A percentile compares a stretch with the other conserved stretches of the same genome.
Conservation (phyloP, 2,329 filamentous ascomycete species). For the Colletotrichum trifolii region DNA sequence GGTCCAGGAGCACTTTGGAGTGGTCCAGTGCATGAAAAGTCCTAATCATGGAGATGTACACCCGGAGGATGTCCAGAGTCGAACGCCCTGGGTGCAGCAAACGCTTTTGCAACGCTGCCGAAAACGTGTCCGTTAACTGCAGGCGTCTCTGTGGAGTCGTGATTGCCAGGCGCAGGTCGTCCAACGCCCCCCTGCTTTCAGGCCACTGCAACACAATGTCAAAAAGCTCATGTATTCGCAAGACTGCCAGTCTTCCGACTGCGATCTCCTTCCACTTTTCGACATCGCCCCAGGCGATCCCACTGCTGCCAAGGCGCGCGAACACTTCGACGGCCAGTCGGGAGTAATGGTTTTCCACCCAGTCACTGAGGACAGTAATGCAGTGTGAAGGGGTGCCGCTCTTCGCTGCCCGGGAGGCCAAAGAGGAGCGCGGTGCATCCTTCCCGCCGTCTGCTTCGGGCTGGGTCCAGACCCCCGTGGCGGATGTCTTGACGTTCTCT, state of each 20-base stretch:
- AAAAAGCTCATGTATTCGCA: constrained; percentile 79
- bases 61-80: constrained; percentile 79
- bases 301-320: constrained; percentile 54
- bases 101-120: constrained; percentile 70
- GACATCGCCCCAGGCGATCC: constrained; percentile 65
- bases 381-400: constrained; percentile 60
- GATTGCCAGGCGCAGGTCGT: constrained; percentile 78
- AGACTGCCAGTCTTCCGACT: constrained; percentile 72
- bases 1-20: constrained; percentile 80
- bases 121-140: constrained; percentile 77
- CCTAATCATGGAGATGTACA: constrained; percentile 83
- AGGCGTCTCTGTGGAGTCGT: constrained; percentile 75
- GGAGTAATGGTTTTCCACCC: constrained; percentile 76
- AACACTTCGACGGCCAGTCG: constrained; percentile 73
- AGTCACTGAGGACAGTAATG: constrained; percentile 69
- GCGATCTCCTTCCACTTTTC: constrained; percentile 79
- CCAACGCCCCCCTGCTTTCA: constrained; percentile 74
- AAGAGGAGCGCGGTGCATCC: constrained; percentile 41
- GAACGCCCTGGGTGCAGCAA: constrained; percentile 81
- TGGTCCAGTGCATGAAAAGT: constrained; percentile 81
- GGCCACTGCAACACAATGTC: constrained; percentile 85
- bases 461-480: constrained; percentile 69
- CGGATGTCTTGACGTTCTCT: constrained; percentile 70
- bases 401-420: constrained; percentile 38
- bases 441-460: constrained; percentile 41